Base-by-base conservation (phyloP, 768 basidiomycete species). In the Naganishia vishniacii region DNA sequence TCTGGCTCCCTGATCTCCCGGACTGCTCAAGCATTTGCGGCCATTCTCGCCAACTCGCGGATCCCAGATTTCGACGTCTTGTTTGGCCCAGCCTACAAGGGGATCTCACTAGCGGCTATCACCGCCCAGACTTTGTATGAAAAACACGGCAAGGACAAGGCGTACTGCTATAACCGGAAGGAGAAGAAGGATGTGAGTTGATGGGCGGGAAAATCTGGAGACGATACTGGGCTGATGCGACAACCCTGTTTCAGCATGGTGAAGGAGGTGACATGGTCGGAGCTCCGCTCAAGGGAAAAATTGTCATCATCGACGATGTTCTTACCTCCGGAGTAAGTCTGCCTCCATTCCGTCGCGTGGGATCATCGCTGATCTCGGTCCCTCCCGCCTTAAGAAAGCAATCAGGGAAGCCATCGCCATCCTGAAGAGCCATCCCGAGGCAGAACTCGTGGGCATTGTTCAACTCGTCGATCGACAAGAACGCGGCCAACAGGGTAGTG, bases 11-110 rank as follows among this genome's bases (percentile, higher is more conserved):
- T 94, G 41, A 84, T 98, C 48, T 78, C 86, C 34, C 81, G 85
- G 2, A 80, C 94, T 48, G 85, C 91, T 9, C 80, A 83, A 3
- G 89, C 92, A 4, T 97, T 93, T 70, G 90, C 94, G 2, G 78
- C 85, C 1, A 87, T 88, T 13, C 88, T 97, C 72, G 80, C 83
- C 13, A 77, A 80, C 23, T 82, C 88, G 0, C 78, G 80, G 8
- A 79, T 81, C 44, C 72, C 76, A 13, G 71, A 75, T 28, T 85
- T 93, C 70, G 89, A 94, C 69, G 83, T 97, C 47, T 82, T 98
- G 34, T 95, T 98, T 70, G 94, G 94, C 0, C 94, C 94, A 0
- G 93, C 94, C 2, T 98, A 98, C 81, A 98, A 98, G 79, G 94
- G 91, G 26, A 98, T 98, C 72, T 83, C 92, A 0, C 85, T 99